Evolutionary conservation across 345 rosid species (phyloP).

Genomic region (Moricandia arvensis): DNA sequence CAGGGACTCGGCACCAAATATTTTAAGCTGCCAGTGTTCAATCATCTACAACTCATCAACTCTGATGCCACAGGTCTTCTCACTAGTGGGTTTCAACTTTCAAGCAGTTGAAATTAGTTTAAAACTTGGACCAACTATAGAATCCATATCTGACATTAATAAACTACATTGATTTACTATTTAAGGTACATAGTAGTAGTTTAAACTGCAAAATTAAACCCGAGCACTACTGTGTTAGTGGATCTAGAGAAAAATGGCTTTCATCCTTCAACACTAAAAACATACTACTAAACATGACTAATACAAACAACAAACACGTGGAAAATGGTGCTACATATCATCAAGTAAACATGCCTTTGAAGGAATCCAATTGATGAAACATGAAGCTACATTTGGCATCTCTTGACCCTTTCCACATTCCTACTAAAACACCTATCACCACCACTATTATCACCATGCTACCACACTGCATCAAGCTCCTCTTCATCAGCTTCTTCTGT

Average conservation of each 20-base stretch:
- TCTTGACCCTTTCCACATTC: slow-evolving; percentile 25
- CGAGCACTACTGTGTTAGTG: neutral
- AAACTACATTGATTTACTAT: neutral
- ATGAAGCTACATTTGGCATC: slow-evolving; percentile 24
- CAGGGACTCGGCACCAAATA: no score
- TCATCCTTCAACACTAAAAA: neutral
- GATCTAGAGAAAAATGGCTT: slow-evolving; percentile 6
- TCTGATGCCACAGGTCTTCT: no score
- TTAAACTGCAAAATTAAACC: neutral
- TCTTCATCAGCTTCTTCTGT: slow-evolving; percentile 18
- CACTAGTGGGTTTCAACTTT: no score
- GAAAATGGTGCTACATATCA: neutral
- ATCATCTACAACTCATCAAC: no score
- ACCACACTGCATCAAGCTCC: slow-evolving; percentile 21
- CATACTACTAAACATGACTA: slow-evolving; percentile 13
- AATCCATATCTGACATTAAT: neutral
- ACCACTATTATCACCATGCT: slow-evolving; percentile 26
- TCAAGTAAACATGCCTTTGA: slow-evolving; percentile 21
- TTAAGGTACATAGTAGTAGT: neutral
- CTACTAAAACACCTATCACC: slow-evolving; percentile 27
- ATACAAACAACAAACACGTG: neutral
- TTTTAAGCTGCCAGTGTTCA: no score
- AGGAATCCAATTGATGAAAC: slow-evolving; percentile 32
- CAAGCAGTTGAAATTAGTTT: no score
- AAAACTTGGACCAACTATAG: neutral